Evolutionary conservation across 2,329 filamentous ascomycete species (phyloP), one percentile per base, ranked within the genome.

Genomic region (Sporothrix pallida): DNA sequence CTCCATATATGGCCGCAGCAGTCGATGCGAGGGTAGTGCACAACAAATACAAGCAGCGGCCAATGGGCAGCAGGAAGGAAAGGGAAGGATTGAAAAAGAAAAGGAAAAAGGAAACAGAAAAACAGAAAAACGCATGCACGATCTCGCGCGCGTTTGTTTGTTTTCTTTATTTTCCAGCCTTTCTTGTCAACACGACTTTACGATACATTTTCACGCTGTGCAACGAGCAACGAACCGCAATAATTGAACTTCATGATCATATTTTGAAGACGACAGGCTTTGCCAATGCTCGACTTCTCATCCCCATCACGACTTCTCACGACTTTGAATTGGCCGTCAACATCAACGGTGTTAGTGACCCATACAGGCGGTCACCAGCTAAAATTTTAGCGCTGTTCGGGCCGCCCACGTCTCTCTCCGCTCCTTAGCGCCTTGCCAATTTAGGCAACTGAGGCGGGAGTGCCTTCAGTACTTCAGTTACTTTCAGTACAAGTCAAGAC

Each of bases 371-470:
- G 54, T 31, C 52, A 23, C 48, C 48, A 69, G 48, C 26, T 54
- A 52, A 52, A 52, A 12, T 62, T 44, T 72, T 72, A 72, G 71
- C 71, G 71, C 60, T 72, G 71, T 31, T 72, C 71, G 71, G 71
- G 44, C 71, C 71, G 71, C 44, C 48, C n/a, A 65, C 50, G 58
- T 72, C 60, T 65, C 48, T 65, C 46, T 52, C 58, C 70, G 48
- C 48, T 48, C 62, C 62, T 48, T 67, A n/a, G 58, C 71, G 62
- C 60, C 68, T 71, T 48, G 37, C 69, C 69, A 23, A 15, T 71
- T 70, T 62, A 9, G 54, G 69, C 42, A 71, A 62, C 54, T 71
- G n/a, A 9, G 62, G 69, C 69, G 69, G 54, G 31, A n/a, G n/a
- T n/a, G n/a, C n/a, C n/a, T n/a, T n/a, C n/a, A n/a, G n/a, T n/a